Conservation (phyloP, 2,329 filamentous ascomycete genomes). For the Sarocladium kiliense region DNA sequence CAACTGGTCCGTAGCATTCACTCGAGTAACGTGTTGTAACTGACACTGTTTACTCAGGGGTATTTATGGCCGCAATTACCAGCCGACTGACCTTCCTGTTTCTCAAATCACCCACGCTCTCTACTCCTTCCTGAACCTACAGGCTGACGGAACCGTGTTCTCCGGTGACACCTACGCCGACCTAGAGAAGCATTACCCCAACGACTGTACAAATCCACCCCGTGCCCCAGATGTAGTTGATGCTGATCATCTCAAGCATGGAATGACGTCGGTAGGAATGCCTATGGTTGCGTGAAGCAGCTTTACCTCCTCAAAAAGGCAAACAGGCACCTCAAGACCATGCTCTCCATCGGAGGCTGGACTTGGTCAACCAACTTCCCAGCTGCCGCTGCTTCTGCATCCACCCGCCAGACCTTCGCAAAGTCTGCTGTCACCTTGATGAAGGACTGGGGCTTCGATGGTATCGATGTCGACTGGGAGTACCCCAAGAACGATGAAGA, state of each 20-base stretch:
- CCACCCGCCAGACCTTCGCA: conserved; percentile 63
- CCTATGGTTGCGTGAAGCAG: conserved; percentile 78
- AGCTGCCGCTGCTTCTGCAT: conserved; percentile 55
- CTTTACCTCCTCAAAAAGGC: conserved; percentile 71
- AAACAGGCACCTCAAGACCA: conserved; percentile 71
- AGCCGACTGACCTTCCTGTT: conserved; percentile 64
- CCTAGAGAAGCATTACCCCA: conserved; percentile 64
- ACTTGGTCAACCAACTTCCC: conserved; percentile 77
- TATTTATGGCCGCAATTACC: conserved; percentile 71
- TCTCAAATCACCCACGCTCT: conserved; percentile 71
- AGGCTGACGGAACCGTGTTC: conserved; percentile 64
- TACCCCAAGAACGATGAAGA: conserved; percentile 32
- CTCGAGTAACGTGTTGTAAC: neutral
- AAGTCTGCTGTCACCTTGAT: conserved; percentile 62
- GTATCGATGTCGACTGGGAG: conserved; percentile 39
- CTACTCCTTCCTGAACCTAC: conserved; percentile 76
- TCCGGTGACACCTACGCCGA: conserved; percentile 68
- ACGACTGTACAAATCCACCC: conserved; percentile 55
- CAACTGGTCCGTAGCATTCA: conserved; percentile 36
- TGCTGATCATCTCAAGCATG: conserved; percentile 33
- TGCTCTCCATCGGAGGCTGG: conserved; percentile 82
- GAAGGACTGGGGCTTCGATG: conserved; percentile 63
- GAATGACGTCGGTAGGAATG: conserved; percentile 63
- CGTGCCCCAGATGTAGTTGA: neutral
- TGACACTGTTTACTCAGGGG: conserved; percentile 38